Conservation (phyloP, 306 rosid species). For the Dryas drummondii region DNA sequence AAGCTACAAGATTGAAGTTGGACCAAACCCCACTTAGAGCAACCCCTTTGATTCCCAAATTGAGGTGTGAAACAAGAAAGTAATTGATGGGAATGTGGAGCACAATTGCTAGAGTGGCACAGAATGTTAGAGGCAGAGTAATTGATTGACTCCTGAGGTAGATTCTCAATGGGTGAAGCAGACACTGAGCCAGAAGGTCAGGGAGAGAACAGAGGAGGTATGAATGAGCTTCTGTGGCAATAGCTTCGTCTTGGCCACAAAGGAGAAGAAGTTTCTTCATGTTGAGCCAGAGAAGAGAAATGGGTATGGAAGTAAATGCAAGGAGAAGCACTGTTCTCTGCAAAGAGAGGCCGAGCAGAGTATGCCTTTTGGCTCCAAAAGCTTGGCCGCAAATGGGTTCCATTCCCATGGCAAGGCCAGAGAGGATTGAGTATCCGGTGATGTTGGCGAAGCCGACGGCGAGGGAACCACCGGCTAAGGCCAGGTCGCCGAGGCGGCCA, state of each 20-base stretch:
- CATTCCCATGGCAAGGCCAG: constrained; percentile 93
- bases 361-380: constrained; percentile 66
- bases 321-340: constrained; percentile 74
- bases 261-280: constrained; percentile 61
- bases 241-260: constrained; percentile 66
- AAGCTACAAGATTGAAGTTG: constrained; percentile 64
- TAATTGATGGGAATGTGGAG: constrained; percentile 78
- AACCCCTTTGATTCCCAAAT: constrained; percentile 69
- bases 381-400: constrained; percentile 92
- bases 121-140: constrained; percentile 76
- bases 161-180: constrained; percentile 80
- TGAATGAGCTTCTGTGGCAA: constrained; percentile 67
- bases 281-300: constrained; percentile 72
- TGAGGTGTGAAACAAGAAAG: constrained; percentile 52
- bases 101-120: constrained; percentile 61
- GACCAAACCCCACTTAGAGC: constrained; percentile 81
- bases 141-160: constrained; percentile 82
- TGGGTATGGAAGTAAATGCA: constrained; percentile 57
- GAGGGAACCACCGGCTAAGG: constrained; percentile 85
- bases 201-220: constrained; percentile 81
- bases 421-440: constrained; percentile 86
- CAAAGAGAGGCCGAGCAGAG: constrained; percentile 66
- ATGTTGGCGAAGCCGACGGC: constrained; percentile 87
- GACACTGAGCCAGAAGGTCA: constrained; percentile 81
- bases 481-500: constrained; percentile 71